Percentiles rank a stretch among this genome's conserved stretches.
phyloP scores from a whole-genome alignment of 345 rosid genomes.

The Leavenworthia alabamica region DNA sequence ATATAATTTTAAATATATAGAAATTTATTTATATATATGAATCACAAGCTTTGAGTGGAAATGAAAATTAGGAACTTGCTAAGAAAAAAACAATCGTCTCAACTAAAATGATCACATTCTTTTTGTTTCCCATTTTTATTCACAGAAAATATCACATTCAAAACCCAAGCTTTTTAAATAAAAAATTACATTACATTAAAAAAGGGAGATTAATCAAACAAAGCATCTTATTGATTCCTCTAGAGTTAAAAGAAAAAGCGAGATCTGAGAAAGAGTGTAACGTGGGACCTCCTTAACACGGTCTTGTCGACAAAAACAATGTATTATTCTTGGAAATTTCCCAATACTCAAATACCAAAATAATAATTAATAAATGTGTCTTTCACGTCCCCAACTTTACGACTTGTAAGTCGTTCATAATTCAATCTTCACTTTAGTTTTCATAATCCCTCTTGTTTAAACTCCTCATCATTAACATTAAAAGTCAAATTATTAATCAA shows the following conservation, averaged over 20 bases:
- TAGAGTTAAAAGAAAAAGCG: neutral
- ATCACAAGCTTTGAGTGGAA: neutral
- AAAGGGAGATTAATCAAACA: neutral
- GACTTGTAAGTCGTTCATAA: neutral
- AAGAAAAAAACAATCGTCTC: neutral
- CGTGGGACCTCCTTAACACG: slow-evolving; percentile 15
- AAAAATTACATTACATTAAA: neutral
- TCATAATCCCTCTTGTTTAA: neutral
- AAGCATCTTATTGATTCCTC: neutral
- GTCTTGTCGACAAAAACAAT: neutral
- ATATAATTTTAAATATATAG: too few species aligned
- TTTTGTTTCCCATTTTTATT: too few species aligned
- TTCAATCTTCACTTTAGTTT: neutral
- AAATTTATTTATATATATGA: too few species aligned
- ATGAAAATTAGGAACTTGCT: neutral
- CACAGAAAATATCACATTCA: too few species aligned
- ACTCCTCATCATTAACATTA: too few species aligned
- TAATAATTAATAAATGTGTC: neutral
- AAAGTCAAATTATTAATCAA: too few species aligned
- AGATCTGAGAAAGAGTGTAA: neutral
- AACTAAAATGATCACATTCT: neutral
- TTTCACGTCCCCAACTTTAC: neutral
- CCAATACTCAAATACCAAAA: neutral
- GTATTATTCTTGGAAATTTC: neutral
- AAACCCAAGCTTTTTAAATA: neutral